Percentiles rank a stretch among this genome's conserved stretches.
phyloP scores from a whole-genome alignment of 225 moss, liverwort and hornwort species.

The Bryum argenteum region DNA sequence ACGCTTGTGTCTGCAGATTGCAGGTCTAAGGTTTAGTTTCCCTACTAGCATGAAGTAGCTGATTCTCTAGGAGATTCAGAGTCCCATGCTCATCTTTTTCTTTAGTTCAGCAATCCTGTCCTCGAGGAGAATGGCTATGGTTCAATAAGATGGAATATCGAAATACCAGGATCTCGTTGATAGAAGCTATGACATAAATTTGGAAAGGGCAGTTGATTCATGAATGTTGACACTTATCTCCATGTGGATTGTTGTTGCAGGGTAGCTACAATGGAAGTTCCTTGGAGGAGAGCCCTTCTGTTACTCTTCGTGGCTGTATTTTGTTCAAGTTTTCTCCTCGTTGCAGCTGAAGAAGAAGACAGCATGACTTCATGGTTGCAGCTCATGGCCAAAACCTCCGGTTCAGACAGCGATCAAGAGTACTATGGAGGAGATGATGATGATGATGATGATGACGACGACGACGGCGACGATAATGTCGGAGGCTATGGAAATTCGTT shows the following conservation, averaged over 20 bases:
- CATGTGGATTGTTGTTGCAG: slow-evolving; percentile 17
- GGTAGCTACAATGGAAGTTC: slow-evolving; percentile 29
- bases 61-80: neutral
- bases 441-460: too few relatives aligned
- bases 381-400: slow-evolving; percentile 41
- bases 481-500: neutral
- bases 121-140: neutral
- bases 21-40: neutral
- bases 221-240: neutral
- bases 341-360: slow-evolving; percentile 19
- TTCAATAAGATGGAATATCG: neutral
- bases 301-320: slow-evolving; percentile 22
- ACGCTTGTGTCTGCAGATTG: neutral
- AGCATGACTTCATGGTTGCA: slow-evolving; percentile 43
- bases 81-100: neutral
- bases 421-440: neutral
- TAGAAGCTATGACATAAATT: neutral
- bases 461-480: too few relatives aligned
- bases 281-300: neutral
- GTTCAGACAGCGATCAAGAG: slow-evolving; percentile 26
- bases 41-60: neutral
- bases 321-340: neutral
- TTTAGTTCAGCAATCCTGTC: neutral
- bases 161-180: neutral
- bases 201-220: too few relatives aligned